A percentile compares a stretch with the other conserved stretches of the same genome.
Evolutionary conservation across 163 green algal genomes (phyloP).

Genomic region (Volvox carteri): DNA sequence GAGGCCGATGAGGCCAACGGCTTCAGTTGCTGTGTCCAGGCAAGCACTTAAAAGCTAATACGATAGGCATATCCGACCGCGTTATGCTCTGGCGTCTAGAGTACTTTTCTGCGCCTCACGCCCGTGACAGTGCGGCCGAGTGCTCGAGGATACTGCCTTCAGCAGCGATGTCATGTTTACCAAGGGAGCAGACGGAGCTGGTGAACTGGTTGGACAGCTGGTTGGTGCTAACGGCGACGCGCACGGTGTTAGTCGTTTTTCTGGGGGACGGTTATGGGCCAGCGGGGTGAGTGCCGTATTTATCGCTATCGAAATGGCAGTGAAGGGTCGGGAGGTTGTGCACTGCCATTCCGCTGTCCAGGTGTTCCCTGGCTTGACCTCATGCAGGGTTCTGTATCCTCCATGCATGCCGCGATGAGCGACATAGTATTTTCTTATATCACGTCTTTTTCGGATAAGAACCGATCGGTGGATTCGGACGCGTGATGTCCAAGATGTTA

Average conservation of each 20-base stretch:
- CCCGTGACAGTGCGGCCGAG: slow-evolving; percentile 78
- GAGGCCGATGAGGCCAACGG: slow-evolving; percentile 85
- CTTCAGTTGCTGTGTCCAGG: slow-evolving; percentile 87
- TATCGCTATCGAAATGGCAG: too few species aligned
- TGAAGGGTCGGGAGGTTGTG: too few species aligned
- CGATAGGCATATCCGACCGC: too few species aligned
- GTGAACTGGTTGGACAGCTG: slow-evolving; percentile 82
- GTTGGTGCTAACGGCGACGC: slow-evolving; percentile 78
- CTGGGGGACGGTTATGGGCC: slow-evolving; percentile 77
- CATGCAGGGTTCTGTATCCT: too few species aligned
- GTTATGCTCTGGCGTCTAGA: too few species aligned
- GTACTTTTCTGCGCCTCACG: neutral
- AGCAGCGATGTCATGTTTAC: slow-evolving; percentile 90
- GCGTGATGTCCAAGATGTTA: too few species aligned
- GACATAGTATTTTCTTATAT: too few species aligned
- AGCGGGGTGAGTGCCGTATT: slow-evolving; percentile 63
- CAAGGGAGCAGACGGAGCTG: slow-evolving; percentile 87
- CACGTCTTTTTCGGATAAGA: too few species aligned
- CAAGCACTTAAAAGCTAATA: neutral
- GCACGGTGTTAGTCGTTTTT: slow-evolving; percentile 75
- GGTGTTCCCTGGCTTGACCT: too few species aligned
- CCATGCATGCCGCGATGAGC: too few species aligned
- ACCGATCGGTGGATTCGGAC: too few species aligned
- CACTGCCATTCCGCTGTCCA: too few species aligned
- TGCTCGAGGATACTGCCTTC: slow-evolving; percentile 93